phyloP scores from a whole-genome alignment of 768 basidiomycete species.

The Serpula lacrymans region DNA sequence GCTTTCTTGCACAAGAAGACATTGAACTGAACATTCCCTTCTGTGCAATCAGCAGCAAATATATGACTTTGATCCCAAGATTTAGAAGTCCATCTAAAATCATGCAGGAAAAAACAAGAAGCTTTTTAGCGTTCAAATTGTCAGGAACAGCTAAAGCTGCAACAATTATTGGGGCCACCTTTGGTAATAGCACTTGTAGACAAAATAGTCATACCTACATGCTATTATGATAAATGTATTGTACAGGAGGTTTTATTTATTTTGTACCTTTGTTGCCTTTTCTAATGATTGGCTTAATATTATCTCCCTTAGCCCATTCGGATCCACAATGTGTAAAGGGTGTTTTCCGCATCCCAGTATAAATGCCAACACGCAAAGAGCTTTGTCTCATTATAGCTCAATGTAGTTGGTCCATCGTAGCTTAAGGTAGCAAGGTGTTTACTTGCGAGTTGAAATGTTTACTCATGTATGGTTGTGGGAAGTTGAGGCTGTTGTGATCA shows the following conservation, averaged over 20 bases:
- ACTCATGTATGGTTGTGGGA: slow-evolving; percentile 16
- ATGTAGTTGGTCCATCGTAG: slow-evolving; percentile 21
- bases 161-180: slow-evolving; percentile 32
- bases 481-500: slow-evolving; percentile 17
- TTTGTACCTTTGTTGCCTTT: no score
- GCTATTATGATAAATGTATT: no score
- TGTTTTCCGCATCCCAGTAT: slow-evolving; percentile 18
- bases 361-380: slow-evolving; percentile 20
- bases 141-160: slow-evolving; percentile 28
- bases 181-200: slow-evolving; percentile 27
- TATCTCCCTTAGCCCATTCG: no score
- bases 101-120: slow-evolving; percentile 7
- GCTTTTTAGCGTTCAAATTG: slow-evolving; percentile 12
- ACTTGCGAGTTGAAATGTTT: slow-evolving; percentile 15
- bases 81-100: slow-evolving; percentile 27
- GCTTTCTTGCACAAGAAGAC: no score
- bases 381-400: slow-evolving; percentile 37
- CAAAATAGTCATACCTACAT: slow-evolving; percentile 32
- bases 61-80: no score
- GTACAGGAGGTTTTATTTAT: no score
- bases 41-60: no score
- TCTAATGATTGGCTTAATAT: no score
- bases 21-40: no score
- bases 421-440: slow-evolving; percentile 13
- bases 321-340: no score